A percentile compares a stretch with the other conserved stretches of the same genome.
phyloP scores from a whole-genome alignment of 306 rosid species.

The Dicorynia guianensis region DNA sequence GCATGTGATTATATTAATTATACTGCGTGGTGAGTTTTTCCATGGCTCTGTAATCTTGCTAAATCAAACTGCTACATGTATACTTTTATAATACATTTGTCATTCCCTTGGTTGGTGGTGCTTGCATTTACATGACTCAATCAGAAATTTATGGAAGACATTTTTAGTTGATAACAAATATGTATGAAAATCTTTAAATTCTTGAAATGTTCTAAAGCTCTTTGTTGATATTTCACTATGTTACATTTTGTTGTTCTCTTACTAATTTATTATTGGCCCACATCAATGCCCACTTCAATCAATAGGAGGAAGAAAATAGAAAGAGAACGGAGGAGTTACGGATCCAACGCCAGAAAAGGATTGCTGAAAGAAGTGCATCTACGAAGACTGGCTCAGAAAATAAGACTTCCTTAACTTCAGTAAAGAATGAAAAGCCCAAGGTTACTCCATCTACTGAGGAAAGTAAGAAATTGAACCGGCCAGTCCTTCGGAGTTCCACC shows the following conservation, averaged over 20 bases:
- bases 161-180: slow-evolving; percentile 1
- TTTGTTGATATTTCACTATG: slow-evolving; percentile 14
- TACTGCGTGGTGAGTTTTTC: neutral
- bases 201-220: slow-evolving; percentile 8
- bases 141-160: neutral
- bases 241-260: slow-evolving; percentile 14
- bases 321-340: slow-evolving; percentile 72
- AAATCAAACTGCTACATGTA: neutral
- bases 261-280: slow-evolving; percentile 28
- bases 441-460: slow-evolving; percentile 55
- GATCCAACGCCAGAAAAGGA: slow-evolving; percentile 85
- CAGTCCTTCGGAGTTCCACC: slow-evolving; percentile 79
- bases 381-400: slow-evolving; percentile 55
- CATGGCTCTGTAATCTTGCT: slow-evolving; percentile 1
- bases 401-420: slow-evolving; percentile 45
- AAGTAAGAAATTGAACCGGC: slow-evolving; percentile 63
- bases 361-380: slow-evolving; percentile 83
- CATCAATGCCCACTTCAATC: slow-evolving; percentile 13
- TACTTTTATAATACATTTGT: slow-evolving; percentile 3
- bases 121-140: neutral
- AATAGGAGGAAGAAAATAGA: slow-evolving; percentile 88
- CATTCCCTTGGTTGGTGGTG: neutral
- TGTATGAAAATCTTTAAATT: neutral
- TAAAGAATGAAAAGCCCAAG: slow-evolving; percentile 59
- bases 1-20: slow-evolving; percentile 1